Evolutionary conservation across 345 rosid genomes (phyloP), one percentile per base, ranked within the genome.

Genomic region (Boechera divaricarpa): DNA sequence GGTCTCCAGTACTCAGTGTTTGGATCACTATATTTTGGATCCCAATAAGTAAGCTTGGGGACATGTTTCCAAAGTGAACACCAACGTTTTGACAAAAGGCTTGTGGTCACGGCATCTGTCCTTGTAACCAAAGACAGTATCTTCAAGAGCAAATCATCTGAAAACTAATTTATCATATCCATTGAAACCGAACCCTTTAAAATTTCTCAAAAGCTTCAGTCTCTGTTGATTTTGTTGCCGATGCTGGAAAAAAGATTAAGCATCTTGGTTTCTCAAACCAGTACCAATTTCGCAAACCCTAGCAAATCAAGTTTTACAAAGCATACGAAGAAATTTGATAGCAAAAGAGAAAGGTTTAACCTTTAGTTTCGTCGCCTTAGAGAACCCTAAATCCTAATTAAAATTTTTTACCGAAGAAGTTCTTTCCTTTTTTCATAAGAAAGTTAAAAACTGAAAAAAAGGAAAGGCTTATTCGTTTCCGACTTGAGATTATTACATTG

Each of bases 41-140:
- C 15, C 6, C 4, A 0, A 28, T 26, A 53, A 1, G 0, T 6
- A 26, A 73, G 53, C 52, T 4, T 29, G 0, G 61, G 77, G 21
- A 21, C 21, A 21, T 21, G 36, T 39, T 61, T 63, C 77, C 77
- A 73, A 29, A 63, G 62, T 28, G 28, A 13, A 49, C 32, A 4
- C 70, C 69, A 62, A 5, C 70, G 77, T 53, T 12, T 73, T 5
- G 77, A 73, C 70, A 73, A 63, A 73, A 73, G 54, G 53, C 62
- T 51, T 29, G 78, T 55, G 28, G 64, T 24, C 55, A 74, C 70
- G 3, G 29, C 78, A 55, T 5, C 49, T 53, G 41, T 28, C 1
- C 70, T 10, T 63, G 10, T 29, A 63, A 4, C 1, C 5, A 47
- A 47, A 2, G 35, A 73, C 33, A 74, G 16, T 12, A 74, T 64